phyloP scores from a whole-genome alignment of 2,329 filamentous ascomycete genomes.

The Rachicladosporium sp. region DNA sequence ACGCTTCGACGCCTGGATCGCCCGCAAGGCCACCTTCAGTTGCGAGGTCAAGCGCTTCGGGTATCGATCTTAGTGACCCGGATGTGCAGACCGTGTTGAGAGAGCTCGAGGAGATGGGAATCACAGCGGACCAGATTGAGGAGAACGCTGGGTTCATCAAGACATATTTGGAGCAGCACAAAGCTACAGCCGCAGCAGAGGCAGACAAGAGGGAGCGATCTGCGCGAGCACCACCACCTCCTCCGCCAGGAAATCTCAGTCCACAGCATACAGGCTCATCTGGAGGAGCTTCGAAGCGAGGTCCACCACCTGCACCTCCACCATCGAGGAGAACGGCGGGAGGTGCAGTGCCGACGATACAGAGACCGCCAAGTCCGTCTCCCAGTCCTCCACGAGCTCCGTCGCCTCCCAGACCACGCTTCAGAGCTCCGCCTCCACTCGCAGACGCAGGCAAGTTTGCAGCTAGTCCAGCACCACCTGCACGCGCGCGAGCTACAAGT shows the following conservation, averaged over 20 bases:
- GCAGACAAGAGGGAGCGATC: constrained; percentile 36
- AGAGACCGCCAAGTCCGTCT: constrained; percentile 40
- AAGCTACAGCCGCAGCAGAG: constrained; percentile 38
- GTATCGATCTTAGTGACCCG: constrained; percentile 49
- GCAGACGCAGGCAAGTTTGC: constrained; percentile 84
- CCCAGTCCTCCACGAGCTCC: constrained; percentile 54
- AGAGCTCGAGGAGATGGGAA: constrained; percentile 52
- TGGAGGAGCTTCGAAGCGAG: constrained; percentile 43
- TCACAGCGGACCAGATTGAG: constrained; percentile 55
- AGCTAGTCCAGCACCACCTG: constrained; percentile 28
- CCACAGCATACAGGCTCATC: constrained; percentile 47
- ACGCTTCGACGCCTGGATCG: constrained; percentile 7
- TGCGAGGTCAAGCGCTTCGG: constrained; percentile 26
- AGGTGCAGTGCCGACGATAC: constrained; percentile 27
- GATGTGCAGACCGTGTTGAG: constrained; percentile 49
- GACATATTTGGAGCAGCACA: constrained; percentile 52
- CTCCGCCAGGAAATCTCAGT: constrained; percentile 39
- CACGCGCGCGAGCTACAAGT: constrained; percentile 42
- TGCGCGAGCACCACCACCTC: constrained; percentile 47
- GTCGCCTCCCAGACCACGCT: constrained; percentile 58
- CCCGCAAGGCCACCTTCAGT: constrained; percentile 7
- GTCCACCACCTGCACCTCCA: constrained; percentile 47
- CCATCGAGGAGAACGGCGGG: constrained; percentile 23
- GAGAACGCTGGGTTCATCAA: constrained; percentile 58
- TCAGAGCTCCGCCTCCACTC: constrained; percentile 76